A percentile compares a stretch with the other conserved stretches of the same genome.
These are phyloP conservation scores for Neurospora discreta DNA, from an alignment of 495 filamentous ascomycete species.

Conservation along the genomic window DNA sequence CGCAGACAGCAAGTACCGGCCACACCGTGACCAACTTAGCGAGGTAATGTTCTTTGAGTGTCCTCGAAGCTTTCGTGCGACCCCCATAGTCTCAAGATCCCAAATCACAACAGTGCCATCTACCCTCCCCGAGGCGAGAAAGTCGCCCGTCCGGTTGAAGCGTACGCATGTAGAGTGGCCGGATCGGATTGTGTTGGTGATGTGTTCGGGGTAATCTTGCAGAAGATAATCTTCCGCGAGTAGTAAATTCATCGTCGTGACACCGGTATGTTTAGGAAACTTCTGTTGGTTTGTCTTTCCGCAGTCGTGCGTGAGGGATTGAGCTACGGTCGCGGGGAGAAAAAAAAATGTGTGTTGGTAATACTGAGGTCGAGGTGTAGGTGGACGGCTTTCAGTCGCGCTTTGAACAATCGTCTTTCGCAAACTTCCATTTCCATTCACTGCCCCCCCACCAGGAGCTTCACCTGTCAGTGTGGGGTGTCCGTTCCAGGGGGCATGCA, in stretches of 20 bases:
- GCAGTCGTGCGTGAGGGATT: slow-evolving; percentile 5
- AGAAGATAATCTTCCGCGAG: slow-evolving; percentile 54
- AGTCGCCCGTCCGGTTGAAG: slow-evolving; percentile 90
- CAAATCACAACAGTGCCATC: slow-evolving; percentile 93
- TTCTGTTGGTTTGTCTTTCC: neutral
- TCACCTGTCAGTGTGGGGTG: neutral
- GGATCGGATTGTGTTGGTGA: slow-evolving; percentile 73
- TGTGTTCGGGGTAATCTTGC: slow-evolving; percentile 87
- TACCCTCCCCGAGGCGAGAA: slow-evolving; percentile 83
- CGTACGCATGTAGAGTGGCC: slow-evolving; percentile 57
- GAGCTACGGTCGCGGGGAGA: neutral
- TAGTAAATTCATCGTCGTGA: slow-evolving; percentile 36
- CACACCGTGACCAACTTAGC: slow-evolving; percentile 85
- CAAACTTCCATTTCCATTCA: neutral
- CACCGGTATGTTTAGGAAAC: neutral
- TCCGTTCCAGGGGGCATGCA: neutral
- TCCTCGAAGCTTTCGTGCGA: slow-evolving; percentile 83
- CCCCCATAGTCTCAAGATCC: slow-evolving; percentile 91
- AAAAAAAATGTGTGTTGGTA: neutral
- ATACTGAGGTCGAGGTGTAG: neutral
- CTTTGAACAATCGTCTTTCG: neutral
- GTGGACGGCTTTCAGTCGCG: neutral
- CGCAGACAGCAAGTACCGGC: slow-evolving; percentile 86
- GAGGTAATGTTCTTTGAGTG: slow-evolving; percentile 87
- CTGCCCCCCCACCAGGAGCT: neutral